Percentiles rank a stretch among this genome's conserved stretches.
phyloP scores from a whole-genome alignment of 805 yeast genomes.

The Saccharomycopsis oosterbeekiorum region DNA sequence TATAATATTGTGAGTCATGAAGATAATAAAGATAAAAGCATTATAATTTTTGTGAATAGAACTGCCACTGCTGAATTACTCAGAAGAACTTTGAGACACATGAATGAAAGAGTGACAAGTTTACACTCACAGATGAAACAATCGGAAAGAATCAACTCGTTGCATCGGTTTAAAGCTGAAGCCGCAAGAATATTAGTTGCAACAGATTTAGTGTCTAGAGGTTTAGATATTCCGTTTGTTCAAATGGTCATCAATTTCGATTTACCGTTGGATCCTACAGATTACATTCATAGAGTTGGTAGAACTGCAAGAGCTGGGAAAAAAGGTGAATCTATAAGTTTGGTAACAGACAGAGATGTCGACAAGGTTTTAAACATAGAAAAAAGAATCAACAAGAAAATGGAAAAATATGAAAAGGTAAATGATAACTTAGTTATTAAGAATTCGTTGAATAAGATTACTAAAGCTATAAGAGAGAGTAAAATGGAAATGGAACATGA shows the following conservation, averaged over 20 bases:
- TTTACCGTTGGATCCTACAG: constrained; percentile 93
- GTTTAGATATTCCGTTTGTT: constrained; percentile 91
- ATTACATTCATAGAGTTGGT: constrained; percentile 94
- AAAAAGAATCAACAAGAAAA: constrained; percentile 66
- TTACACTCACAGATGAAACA: constrained; percentile 94
- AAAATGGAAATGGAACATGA: constrained; percentile 90
- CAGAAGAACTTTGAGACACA: constrained; percentile 59
- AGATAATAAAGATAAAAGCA: constrained; percentile 54
- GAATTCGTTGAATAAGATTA: constrained; percentile 55
- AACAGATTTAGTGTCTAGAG: constrained; percentile 96
- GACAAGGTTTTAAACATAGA: constrained; percentile 77
- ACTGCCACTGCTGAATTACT: constrained; percentile 84
- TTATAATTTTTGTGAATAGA: constrained; percentile 84
- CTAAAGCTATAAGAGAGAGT: constrained; percentile 84
- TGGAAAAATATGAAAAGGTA: constrained; percentile 64
- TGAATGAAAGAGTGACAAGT: constrained; percentile 79
- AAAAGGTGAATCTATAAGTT: constrained; percentile 69
- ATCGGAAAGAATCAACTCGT: constrained; percentile 77
- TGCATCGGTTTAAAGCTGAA: constrained; percentile 87
- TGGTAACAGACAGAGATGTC: constrained; percentile 81
- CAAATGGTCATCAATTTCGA: constrained; percentile 86
- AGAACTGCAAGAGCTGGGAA: constrained; percentile 99
- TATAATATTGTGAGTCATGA: constrained; percentile 56
- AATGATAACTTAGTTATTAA: constrained; percentile 72
- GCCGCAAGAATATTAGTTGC: constrained; percentile 91